These are phyloP conservation scores for Phyllostachys edulis DNA, from an alignment of 176 grass and related monocot genomes.

Conservation along the genomic window DNA sequence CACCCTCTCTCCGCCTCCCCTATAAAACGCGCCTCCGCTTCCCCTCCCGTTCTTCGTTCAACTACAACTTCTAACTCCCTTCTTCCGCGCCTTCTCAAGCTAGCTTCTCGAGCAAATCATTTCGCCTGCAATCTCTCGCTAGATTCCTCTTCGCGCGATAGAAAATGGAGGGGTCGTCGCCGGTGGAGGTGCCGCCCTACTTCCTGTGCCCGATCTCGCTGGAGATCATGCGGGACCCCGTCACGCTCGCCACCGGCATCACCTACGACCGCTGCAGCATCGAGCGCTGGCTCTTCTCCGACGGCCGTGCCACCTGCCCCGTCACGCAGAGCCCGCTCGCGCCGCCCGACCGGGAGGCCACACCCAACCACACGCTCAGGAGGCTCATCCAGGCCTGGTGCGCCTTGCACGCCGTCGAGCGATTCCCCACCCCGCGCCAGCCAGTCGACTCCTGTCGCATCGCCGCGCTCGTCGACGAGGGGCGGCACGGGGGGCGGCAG, in stretches of 20 bases:
- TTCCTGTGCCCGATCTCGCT: slow-evolving; percentile 93
- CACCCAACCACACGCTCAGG: slow-evolving; percentile 89
- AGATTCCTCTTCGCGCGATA: not conserved
- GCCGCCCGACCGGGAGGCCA: slow-evolving; percentile 44
- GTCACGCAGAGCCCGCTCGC: slow-evolving; percentile 51
- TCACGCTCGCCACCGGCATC: slow-evolving; percentile 76
- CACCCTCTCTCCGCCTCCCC: not conserved
- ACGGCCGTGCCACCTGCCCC: slow-evolving; percentile 50
- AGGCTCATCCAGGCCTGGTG: slow-evolving; percentile 91
- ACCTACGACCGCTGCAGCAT: slow-evolving; percentile 86
- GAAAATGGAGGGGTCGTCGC: slow-evolving; percentile 32
- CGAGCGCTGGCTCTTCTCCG: slow-evolving; percentile 72
- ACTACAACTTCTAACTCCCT: not conserved
- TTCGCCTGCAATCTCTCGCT: not conserved
- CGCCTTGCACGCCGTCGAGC: slow-evolving; percentile 57
- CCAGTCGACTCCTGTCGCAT: slow-evolving; percentile 49
- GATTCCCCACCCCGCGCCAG: slow-evolving; percentile 60
- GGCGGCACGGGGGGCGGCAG: not conserved
- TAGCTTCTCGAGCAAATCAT: no score
- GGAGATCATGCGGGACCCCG: slow-evolving; percentile 80
- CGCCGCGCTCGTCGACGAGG: slow-evolving; percentile 46
- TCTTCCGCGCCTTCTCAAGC: not conserved
- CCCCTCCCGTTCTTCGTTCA: slow-evolving; percentile 17
- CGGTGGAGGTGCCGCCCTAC: slow-evolving; percentile 63
- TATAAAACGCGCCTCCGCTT: slow-evolving; percentile 41